phyloP scores from a whole-genome alignment of 257 asterid genomes.

The Solanum lycopersicoides region DNA sequence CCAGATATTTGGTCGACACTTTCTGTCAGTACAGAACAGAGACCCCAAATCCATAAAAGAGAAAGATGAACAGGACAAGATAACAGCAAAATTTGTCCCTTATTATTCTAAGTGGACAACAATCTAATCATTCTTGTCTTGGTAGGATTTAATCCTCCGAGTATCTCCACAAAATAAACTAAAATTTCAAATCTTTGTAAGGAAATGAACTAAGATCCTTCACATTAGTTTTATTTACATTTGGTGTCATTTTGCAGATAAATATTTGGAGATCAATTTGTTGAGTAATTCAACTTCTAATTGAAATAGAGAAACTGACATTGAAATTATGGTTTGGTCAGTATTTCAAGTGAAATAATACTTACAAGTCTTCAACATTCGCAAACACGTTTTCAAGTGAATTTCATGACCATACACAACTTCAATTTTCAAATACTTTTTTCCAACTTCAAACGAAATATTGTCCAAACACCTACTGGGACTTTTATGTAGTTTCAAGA shows the following conservation, averaged over 20 bases:
- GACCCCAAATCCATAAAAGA: not conserved
- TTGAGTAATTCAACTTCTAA: not conserved
- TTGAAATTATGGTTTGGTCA: not conserved
- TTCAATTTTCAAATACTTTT: not conserved
- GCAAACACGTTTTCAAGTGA: not conserved
- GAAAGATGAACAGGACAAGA: not conserved
- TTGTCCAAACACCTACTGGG: not conserved
- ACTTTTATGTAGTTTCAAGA: not conserved
- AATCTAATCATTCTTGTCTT: not conserved
- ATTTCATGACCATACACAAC: not conserved
- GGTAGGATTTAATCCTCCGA: not conserved
- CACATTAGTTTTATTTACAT: not conserved
- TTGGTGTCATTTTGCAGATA: not conserved
- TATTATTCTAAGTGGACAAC: not conserved
- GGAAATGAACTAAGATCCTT: not conserved
- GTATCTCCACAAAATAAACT: not conserved
- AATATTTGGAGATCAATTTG: not conserved
- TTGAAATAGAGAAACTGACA: not conserved
- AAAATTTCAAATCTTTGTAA: not conserved
- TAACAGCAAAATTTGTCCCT: not conserved
- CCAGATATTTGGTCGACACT: not conserved
- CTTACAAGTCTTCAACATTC: not conserved
- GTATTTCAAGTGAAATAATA: not conserved
- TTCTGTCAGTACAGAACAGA: not conserved
- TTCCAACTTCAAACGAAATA: not conserved